phyloP scores from a whole-genome alignment of 148 eudicot species.

The Fallopia convolvulus region DNA sequence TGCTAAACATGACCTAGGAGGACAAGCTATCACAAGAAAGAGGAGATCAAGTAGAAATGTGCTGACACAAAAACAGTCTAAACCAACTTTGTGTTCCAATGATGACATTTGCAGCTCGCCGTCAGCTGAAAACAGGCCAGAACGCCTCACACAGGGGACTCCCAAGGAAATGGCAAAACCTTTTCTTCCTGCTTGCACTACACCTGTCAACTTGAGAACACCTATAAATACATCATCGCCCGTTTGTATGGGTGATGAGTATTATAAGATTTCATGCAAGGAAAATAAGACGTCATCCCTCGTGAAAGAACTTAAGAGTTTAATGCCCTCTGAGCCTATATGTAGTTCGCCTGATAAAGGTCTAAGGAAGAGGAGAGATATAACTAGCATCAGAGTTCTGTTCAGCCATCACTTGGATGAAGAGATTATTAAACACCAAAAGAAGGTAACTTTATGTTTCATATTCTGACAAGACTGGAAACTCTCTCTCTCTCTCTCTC shows the following conservation, averaged over 20 bases:
- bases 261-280: constrained; percentile 59
- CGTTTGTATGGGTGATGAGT: constrained; percentile 71
- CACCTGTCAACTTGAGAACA: constrained; percentile 41
- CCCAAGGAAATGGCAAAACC: constrained; percentile 26
- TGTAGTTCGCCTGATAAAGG: constrained; percentile 26
- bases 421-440: constrained; percentile 56
- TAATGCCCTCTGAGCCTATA: constrained; percentile 25
- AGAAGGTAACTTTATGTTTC: constrained; percentile 43
- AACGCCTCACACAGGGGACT: constrained; percentile 13
- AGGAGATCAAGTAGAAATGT: constrained; percentile 24
- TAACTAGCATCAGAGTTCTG: constrained; percentile 44
- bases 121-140: constrained; percentile 17
- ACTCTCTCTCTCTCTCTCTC: too few species aligned
- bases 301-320: constrained; percentile 34
- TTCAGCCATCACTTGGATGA: constrained; percentile 88
- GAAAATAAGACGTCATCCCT: constrained; percentile 44
- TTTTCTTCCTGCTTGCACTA: constrained; percentile 25
- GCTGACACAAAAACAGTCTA: constrained; percentile 16
- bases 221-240: constrained; percentile 55
- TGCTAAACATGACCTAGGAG: constrained; percentile 15
- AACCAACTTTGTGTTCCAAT: constrained; percentile 16
- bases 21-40: constrained; percentile 18
- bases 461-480: neutral
- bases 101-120: constrained; percentile 16
- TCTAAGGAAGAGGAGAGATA: constrained; percentile 63